Conservation (phyloP, 1,139 yeast genomes). For the Geotrichum australiense region DNA sequence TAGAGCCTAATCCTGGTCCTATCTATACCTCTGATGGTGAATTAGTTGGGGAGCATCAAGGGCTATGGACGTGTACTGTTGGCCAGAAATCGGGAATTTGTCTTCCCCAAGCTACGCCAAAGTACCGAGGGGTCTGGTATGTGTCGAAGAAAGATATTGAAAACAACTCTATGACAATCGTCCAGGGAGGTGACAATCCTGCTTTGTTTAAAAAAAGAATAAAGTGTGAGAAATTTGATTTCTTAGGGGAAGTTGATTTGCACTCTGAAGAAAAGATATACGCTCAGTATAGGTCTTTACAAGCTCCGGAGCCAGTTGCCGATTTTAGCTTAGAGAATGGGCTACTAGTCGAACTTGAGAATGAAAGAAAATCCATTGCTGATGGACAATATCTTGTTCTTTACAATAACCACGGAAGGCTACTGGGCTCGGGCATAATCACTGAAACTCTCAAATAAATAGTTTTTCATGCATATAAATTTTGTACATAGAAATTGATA, state of each 20-base stretch:
- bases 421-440: conserved; percentile 73
- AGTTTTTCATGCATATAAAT: too few relatives aligned
- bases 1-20: conserved; percentile 67
- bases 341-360: conserved; percentile 30
- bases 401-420: conserved; percentile 51
- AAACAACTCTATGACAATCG: conserved; percentile 71
- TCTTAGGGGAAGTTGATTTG: conserved; percentile 38
- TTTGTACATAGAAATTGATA: too few relatives aligned
- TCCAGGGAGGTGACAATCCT: conserved; percentile 60
- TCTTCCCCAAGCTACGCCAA: conserved; percentile 82
- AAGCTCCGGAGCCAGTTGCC: conserved; percentile 41
- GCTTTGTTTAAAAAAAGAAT: conserved; percentile 46
- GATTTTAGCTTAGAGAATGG: conserved; percentile 20
- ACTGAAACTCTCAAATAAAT: too few relatives aligned
- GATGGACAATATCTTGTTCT: conserved; percentile 84
- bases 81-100: conserved; percentile 78
- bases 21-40: conserved; percentile 56
- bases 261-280: conserved; percentile 30
- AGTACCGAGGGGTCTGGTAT: conserved; percentile 76
- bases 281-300: conserved; percentile 68
- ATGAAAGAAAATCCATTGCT: conserved; percentile 68
- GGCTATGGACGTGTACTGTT: conserved; percentile 89
- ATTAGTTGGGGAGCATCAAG: conserved; percentile 75
- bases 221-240: conserved; percentile 43
- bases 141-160: conserved; percentile 61